These are phyloP conservation scores for Yamagishiella unicocca DNA, from an alignment of 139 green algal species.

Conservation along the genomic window DNA sequence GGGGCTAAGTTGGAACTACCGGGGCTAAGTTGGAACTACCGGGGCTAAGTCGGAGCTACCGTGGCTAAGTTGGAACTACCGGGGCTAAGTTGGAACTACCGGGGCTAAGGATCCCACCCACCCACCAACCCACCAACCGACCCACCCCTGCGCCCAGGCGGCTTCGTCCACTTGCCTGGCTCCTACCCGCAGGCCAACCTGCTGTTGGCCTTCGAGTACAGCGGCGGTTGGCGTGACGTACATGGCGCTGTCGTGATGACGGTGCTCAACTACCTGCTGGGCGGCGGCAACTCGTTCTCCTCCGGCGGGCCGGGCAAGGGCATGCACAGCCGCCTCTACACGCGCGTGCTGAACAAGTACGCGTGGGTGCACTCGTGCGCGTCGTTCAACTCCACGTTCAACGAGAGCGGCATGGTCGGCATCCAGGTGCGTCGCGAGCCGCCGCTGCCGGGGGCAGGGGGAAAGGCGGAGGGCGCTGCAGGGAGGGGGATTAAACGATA, in stretches of 20 bases:
- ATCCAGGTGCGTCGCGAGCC: slow-evolving; percentile 66
- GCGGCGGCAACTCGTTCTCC: slow-evolving; percentile 94
- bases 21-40: too few relatives aligned
- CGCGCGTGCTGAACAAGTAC: slow-evolving; percentile 90
- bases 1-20: too few relatives aligned
- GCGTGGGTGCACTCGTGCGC: slow-evolving; percentile 86
- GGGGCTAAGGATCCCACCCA: too few relatives aligned
- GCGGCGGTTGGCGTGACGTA: slow-evolving; percentile 92
- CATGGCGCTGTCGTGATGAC: slow-evolving; percentile 84
- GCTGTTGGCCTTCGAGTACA: slow-evolving; percentile 81
- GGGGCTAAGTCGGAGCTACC: too few relatives aligned
- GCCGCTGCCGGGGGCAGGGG: not conserved
- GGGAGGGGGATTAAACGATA: too few relatives aligned
- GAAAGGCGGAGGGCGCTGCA: not conserved
- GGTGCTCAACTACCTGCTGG: slow-evolving; percentile 92
- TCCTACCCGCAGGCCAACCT: slow-evolving; percentile 64
- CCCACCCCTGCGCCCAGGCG: slow-evolving; percentile 48
- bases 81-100: too few relatives aligned
- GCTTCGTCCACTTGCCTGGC: slow-evolving; percentile 60
- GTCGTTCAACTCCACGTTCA: slow-evolving; percentile 91
- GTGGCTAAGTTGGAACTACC: too few relatives aligned
- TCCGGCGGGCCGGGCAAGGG: slow-evolving; percentile 93
- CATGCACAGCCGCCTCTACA: slow-evolving; percentile 98
- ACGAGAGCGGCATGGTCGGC: slow-evolving; percentile 91
- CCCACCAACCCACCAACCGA: too few relatives aligned